Conservation (phyloP, 768 basidiomycete species). For the Mycena venus region DNA sequence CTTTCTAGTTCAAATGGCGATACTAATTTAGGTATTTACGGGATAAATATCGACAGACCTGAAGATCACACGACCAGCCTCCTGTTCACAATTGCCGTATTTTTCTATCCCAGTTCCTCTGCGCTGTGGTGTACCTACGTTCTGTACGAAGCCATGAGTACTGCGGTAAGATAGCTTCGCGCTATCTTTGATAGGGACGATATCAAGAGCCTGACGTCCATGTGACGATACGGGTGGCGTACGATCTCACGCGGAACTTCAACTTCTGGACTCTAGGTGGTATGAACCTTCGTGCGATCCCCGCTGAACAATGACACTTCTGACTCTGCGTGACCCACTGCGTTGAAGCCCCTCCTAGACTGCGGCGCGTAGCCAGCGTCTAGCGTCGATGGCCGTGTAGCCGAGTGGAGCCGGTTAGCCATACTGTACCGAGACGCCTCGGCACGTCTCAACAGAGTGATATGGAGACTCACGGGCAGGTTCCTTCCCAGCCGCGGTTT, state of each 20-base stretch:
- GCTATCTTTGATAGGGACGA: not conserved
- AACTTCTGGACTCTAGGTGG: too few relatives aligned
- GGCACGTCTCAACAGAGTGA: too few relatives aligned
- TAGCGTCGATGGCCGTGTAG: too few relatives aligned
- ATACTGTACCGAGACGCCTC: too few relatives aligned
- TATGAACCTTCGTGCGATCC: too few relatives aligned
- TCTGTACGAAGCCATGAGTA: not conserved
- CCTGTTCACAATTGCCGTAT: not conserved
- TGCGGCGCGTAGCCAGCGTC: too few relatives aligned
- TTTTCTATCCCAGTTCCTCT: not conserved
- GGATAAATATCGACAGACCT: not conserved
- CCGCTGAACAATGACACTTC: not conserved
- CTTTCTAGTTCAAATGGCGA: not conserved
- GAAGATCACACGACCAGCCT: not conserved
- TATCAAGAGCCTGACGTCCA: not conserved
- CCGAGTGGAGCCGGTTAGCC: too few relatives aligned
- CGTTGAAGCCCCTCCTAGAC: too few relatives aligned
- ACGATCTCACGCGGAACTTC: not conserved
- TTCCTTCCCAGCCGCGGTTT: too few relatives aligned
- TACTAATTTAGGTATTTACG: not conserved
- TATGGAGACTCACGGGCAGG: too few relatives aligned
- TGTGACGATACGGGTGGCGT: not conserved
- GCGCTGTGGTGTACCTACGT: not conserved
- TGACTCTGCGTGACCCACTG: not conserved
- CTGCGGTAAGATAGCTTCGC: not conserved